Evolutionary conservation across 2,329 filamentous ascomycete species (phyloP), one percentile per base, ranked within the genome.

Genomic region (Sarocladiaceae sp.): DNA sequence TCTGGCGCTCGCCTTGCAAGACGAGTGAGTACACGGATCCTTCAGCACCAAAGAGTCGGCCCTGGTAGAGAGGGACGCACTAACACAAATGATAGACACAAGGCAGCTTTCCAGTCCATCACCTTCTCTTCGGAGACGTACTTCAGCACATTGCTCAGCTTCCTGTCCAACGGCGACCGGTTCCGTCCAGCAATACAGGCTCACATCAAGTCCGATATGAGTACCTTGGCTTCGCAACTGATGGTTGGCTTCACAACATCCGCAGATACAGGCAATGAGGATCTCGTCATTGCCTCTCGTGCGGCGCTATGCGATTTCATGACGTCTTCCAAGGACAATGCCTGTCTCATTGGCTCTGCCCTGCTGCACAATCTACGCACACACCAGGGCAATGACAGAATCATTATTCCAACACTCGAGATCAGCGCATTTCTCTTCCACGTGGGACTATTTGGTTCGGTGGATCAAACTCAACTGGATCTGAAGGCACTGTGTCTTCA

Each of bases 381-480:
- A 2, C 75, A 76, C 51, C 72, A 80, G 36, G 73, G 72, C 11
- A 75, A 86, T 54, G 90, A 96, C 60, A 80, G 90, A 25, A 77
- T 91, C 39, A 67, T 88, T 0, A 78, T 94, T 20, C 87, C 92
- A 0, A 79, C 87, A 1, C 73, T 99, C 3, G 90, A 96, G 60
- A 79, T 92, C 3, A 64, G 88, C 1, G 85, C 85, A 0, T 95
- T 94, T 60, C 69, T 97, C 28, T 78, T 95, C 65, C 84, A 92
- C 70, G 78, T 73, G 42, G 77, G 69, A 11, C 65, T 77, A 49
- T 73, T 78, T 58, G 20, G 28, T 35, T 10, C 59, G 58, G 5
- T 57, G 74, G 15, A 70, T 76, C 56, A 64, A 75, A 63, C 81
- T 82, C 55, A 75, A n/a, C 31, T 50, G 31, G 31, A 37, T 37